These are phyloP conservation scores for Phytophthora tentaculata DNA, from an alignment of 352 stramenopile genomes.

Conservation along the genomic window DNA sequence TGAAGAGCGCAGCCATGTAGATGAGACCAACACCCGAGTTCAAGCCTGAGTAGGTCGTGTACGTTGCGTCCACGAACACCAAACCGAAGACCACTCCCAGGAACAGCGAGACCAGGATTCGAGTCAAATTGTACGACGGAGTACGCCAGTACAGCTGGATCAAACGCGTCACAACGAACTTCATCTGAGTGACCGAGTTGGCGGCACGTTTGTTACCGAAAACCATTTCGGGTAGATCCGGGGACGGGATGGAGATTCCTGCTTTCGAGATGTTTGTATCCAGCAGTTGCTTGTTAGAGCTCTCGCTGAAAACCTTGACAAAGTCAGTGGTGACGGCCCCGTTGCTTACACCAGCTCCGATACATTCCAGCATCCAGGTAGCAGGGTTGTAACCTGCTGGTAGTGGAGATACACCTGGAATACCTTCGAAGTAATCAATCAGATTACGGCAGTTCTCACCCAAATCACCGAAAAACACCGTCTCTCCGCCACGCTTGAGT, in stretches of 20 bases:
- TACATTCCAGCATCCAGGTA: constrained; percentile 85
- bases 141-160: constrained; percentile 48
- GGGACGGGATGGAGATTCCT: constrained; percentile 37
- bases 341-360: constrained; percentile 45
- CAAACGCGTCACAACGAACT: constrained; percentile 38
- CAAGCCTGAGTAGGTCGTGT: constrained; percentile 35
- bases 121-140: constrained; percentile 80
- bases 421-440: constrained; percentile 53
- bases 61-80: constrained; percentile 53
- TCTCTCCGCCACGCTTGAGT: constrained; percentile 47
- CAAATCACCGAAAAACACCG: constrained; percentile 38
- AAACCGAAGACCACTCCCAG: constrained; percentile 44
- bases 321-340: constrained; percentile 36
- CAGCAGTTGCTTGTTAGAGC: constrained; percentile 27
- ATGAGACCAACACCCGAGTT: constrained; percentile 72
- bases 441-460: constrained; percentile 31
- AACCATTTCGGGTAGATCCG: constrained; percentile 29
- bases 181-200: constrained; percentile 35
- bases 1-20: constrained; percentile 84
- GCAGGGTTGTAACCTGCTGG: constrained; percentile 55
- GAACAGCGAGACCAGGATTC: constrained; percentile 62
- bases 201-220: constrained; percentile 41
- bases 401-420: constrained; percentile 39
- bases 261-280: constrained; percentile 30
- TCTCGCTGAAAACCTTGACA: constrained; percentile 42